Percentiles rank a stretch among this genome's conserved stretches.
These are phyloP conservation scores for Hagleromyces aurorensis DNA, from an alignment of 805 yeast species.

Conservation along the genomic window DNA sequence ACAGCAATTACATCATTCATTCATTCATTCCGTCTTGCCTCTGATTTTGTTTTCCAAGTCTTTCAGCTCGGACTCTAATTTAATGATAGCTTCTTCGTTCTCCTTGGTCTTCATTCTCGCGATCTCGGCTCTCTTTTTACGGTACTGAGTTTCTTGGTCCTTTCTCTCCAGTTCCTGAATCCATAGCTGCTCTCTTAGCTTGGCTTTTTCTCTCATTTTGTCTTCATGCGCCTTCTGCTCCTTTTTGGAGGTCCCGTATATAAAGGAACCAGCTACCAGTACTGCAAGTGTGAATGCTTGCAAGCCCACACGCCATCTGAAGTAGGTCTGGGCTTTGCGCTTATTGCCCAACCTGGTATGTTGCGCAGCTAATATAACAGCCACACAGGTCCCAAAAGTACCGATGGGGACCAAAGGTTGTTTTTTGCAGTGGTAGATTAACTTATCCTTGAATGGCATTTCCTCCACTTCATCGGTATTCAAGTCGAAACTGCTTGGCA, in stretches of 20 bases:
- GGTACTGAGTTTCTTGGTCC: slow-evolving; percentile 60
- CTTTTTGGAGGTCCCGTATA: slow-evolving; percentile 47
- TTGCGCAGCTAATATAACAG: slow-evolving; percentile 70
- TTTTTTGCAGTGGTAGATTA: slow-evolving; percentile 58
- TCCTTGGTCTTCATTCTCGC: slow-evolving; percentile 41
- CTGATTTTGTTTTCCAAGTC: slow-evolving; percentile 22
- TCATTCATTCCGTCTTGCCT: slow-evolving; percentile 8
- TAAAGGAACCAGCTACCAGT: slow-evolving; percentile 68
- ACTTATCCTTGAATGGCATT: slow-evolving; percentile 46
- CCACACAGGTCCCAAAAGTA: slow-evolving; percentile 66
- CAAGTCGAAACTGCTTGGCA: slow-evolving; percentile 33
- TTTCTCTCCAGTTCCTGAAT: slow-evolving; percentile 84
- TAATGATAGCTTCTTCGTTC: slow-evolving; percentile 25
- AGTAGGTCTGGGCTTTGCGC: slow-evolving; percentile 73
- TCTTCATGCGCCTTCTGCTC: slow-evolving; percentile 54
- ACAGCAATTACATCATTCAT: no score
- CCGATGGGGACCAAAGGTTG: slow-evolving; percentile 91
- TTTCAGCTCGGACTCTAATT: slow-evolving; percentile 22
- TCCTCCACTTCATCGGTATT: slow-evolving; percentile 24
- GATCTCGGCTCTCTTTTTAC: slow-evolving; percentile 59
- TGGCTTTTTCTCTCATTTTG: slow-evolving; percentile 65
- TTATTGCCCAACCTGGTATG: slow-evolving; percentile 68
- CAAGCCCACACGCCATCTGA: slow-evolving; percentile 81
- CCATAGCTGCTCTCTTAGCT: slow-evolving; percentile 79
- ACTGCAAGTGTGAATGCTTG: slow-evolving; percentile 83